Evolutionary conservation across 768 basidiomycete species (phyloP).

Genomic region (Rhizopogon vinicolor): DNA sequence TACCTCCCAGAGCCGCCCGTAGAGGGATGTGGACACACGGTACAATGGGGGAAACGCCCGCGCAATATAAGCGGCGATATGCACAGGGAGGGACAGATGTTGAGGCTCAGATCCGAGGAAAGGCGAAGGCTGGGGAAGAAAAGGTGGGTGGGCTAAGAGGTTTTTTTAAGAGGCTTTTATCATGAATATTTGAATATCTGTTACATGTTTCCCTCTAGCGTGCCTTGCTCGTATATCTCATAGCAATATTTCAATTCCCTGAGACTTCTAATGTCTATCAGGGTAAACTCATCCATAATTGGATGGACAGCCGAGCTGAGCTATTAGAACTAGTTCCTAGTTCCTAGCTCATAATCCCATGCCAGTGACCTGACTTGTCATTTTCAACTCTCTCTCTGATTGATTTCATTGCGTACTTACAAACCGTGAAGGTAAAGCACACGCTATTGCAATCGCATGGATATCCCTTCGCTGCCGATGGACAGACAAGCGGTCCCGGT

Average conservation of each 20-base stretch:
- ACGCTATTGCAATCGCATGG: too few species aligned
- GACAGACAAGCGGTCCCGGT: too few species aligned
- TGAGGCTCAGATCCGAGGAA: background rate
- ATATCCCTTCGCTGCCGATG: too few species aligned
- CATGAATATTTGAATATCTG: background rate
- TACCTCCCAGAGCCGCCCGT: slow-evolving; percentile 42
- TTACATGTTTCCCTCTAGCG: background rate
- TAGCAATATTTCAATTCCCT: background rate
- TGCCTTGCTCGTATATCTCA: background rate
- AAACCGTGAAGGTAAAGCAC: too few species aligned
- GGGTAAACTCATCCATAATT: too few species aligned
- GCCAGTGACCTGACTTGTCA: too few species aligned
- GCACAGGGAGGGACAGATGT: slow-evolving; percentile 15
- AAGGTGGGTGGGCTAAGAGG: background rate
- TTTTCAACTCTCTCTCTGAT: too few species aligned
- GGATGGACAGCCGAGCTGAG: background rate
- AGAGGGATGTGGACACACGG: slow-evolving; percentile 75
- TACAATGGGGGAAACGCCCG: slow-evolving; percentile 56
- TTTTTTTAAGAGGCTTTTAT: slow-evolving; percentile 1
- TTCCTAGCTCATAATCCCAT: too few species aligned
- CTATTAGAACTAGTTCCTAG: too few species aligned
- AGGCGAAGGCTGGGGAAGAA: background rate
- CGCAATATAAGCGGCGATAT: slow-evolving; percentile 74
- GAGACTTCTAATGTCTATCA: too few species aligned
- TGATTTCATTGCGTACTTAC: too few species aligned